Conservation (phyloP, 169 alveolate genomes). For the Cryptosporidium meleagridis region DNA sequence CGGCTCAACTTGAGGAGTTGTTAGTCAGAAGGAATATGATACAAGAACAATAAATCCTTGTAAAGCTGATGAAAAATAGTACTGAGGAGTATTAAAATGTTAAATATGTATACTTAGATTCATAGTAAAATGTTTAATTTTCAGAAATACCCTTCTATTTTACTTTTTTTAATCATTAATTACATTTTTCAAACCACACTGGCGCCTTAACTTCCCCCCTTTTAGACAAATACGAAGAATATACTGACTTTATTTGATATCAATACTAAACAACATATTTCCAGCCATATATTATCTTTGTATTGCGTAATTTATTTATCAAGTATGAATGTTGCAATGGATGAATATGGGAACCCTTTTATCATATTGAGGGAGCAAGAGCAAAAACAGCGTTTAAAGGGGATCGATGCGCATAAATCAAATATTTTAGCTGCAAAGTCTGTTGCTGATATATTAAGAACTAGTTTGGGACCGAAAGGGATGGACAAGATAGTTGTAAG, state of each 20-base stretch:
- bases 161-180: not conserved
- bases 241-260: not conserved
- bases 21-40: conserved; percentile 13
- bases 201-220: conserved; percentile 5
- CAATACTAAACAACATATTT: not conserved
- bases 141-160: too few relatives aligned
- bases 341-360: conserved; percentile 98
- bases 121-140: too few relatives aligned
- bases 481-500: conserved; percentile 99
- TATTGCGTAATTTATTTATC: not conserved
- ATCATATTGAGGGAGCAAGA: conserved; percentile 95
- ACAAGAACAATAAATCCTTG: not conserved
- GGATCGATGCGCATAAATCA: conserved; percentile 97
- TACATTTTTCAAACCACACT: not conserved
- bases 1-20: conserved; percentile 51
- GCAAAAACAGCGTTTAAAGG: conserved; percentile 95
- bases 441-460: conserved; percentile 94
- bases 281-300: not conserved
- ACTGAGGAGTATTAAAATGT: not conserved
- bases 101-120: not conserved
- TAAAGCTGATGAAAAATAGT: not conserved
- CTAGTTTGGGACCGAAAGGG: conserved; percentile 99
- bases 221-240: not conserved
- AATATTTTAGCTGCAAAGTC: conserved; percentile 98
- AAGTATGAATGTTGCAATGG: conserved; percentile 92